Evolutionary conservation across 2,329 filamentous ascomycete species (phyloP), one percentile per base, ranked within the genome.

Genomic region (Claviceps sp.): DNA sequence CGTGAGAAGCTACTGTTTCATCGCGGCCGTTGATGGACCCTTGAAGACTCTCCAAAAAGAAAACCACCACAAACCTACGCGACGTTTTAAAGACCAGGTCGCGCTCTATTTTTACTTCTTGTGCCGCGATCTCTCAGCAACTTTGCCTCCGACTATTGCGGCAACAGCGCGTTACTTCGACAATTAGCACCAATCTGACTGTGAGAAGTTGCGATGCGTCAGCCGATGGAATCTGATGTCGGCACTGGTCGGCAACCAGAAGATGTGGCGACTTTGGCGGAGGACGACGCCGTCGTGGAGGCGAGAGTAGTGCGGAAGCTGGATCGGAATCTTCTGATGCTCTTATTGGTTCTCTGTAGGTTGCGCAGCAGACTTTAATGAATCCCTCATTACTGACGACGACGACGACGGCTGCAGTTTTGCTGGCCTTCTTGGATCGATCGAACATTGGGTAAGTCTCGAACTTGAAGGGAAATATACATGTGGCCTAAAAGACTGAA

Each of bases 381-480:
- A 39, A n/a, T 14, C 7, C n/a, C 19, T 4, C 4, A 2, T 5
- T 41, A 22, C 46, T 48, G 19, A 48, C 19, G 37, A 30, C 26
- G 26, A 26, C 11, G 17, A 26, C 8, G 5, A 41, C 22, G 22
- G 3, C 3, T 19, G 22, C 50, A 58, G 57, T 55, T 22, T 42
- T 58, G 13, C 50, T 58, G 8, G 56, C 57, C 13, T 58, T 58
- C 40, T 48, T 58, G 44, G 57, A 58, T 48, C 54, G 57, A 30
- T 58, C 57, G 4, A 58, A 58, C 30, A 48, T 58, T 40, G 57
- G 57, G 56, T 57, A 52, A 39, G 55, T 41, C 6, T 16, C 3
- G 22, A 5, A 2, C 14, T 10, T 24, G 7, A 10, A 30, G 26
- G 26, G 26, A 30, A 30, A 22, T 43, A 5, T 8, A 1, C 4